Conservation (phyloP, 805 yeast genomes). For the Ogataea parapolymorpha region DNA sequence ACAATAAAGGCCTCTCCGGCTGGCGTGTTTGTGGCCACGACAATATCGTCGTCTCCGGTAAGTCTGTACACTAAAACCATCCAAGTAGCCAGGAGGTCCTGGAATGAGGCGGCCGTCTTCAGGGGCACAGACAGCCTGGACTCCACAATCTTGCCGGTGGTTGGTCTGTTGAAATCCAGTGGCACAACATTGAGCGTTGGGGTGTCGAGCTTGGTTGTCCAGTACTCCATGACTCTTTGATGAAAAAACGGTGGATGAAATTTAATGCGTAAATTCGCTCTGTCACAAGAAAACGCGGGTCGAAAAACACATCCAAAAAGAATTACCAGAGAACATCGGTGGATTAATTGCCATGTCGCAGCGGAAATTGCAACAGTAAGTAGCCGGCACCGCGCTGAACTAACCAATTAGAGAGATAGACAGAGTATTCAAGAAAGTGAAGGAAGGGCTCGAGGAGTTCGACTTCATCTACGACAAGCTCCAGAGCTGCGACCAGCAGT, state of each 20-base stretch:
- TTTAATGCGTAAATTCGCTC: not conserved
- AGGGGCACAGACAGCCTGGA: constrained; percentile 43
- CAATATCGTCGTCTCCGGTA: constrained; percentile 93
- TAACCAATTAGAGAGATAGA: constrained; percentile 64
- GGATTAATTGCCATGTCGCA: constrained; percentile 40
- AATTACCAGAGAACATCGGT: not conserved
- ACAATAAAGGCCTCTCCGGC: constrained; percentile 52
- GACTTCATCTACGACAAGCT: constrained; percentile 85
- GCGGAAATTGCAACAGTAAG: constrained; percentile 49
- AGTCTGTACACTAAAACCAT: constrained; percentile 70
- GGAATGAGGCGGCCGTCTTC: constrained; percentile 36
- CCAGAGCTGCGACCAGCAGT: constrained; percentile 71
- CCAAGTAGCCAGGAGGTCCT: constrained; percentile 60
- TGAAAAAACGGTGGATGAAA: constrained; percentile 2
- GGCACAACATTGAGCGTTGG: constrained; percentile 89
- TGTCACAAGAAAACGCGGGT: constrained; percentile 5
- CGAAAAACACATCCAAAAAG: constrained; percentile 5
- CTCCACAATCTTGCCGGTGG: constrained; percentile 63
- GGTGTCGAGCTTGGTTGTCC: constrained; percentile 65
- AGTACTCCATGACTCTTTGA: constrained; percentile 38
- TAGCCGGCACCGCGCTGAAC: constrained; percentile 10
- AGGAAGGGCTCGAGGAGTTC: constrained; percentile 84
- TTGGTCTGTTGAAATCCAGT: constrained; percentile 78
- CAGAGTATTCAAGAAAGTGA: constrained; percentile 85
- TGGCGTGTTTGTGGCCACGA: constrained; percentile 66